phyloP scores from a whole-genome alignment of 768 basidiomycete genomes.

The Lactarius pseudohatsudake region DNA sequence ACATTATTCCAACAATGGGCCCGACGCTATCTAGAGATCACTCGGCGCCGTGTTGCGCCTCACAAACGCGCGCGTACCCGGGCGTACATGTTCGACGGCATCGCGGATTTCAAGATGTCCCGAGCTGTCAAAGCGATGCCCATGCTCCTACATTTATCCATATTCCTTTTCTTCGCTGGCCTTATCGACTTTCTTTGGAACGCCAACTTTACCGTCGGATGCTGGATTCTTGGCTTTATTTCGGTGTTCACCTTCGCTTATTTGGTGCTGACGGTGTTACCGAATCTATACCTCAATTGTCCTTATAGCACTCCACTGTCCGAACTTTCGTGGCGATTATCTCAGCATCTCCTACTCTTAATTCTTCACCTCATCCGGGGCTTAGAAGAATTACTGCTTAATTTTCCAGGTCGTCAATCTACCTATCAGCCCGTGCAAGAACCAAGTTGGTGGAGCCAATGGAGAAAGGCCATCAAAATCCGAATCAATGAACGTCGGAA shows the following conservation, averaged over 20 bases:
- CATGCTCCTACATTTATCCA: not conserved
- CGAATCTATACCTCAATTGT: not conserved
- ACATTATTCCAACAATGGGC: not conserved
- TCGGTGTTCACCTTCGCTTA: not conserved
- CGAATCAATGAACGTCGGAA: not conserved
- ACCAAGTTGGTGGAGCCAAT: not conserved
- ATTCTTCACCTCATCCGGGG: not conserved
- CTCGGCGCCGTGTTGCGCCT: not conserved
- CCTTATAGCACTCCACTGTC: slow-evolving; percentile 12
- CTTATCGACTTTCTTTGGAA: not conserved
- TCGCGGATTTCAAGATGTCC: not conserved
- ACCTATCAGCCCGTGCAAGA: not conserved
- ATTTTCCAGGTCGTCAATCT: not conserved
- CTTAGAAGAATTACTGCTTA: not conserved
- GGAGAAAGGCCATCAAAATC: slow-evolving; percentile 1
- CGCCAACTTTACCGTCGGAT: not conserved
- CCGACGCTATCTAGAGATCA: not conserved
- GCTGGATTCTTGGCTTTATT: not conserved
- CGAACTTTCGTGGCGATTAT: not conserved
- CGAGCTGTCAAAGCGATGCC: not conserved
- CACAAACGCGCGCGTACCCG: not conserved
- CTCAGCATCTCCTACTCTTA: not conserved
- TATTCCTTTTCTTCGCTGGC: not conserved
- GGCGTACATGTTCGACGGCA: not conserved
- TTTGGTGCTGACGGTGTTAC: not conserved